phyloP scores from a whole-genome alignment of 345 rosid species.

The Abelmoschus esculentus region DNA sequence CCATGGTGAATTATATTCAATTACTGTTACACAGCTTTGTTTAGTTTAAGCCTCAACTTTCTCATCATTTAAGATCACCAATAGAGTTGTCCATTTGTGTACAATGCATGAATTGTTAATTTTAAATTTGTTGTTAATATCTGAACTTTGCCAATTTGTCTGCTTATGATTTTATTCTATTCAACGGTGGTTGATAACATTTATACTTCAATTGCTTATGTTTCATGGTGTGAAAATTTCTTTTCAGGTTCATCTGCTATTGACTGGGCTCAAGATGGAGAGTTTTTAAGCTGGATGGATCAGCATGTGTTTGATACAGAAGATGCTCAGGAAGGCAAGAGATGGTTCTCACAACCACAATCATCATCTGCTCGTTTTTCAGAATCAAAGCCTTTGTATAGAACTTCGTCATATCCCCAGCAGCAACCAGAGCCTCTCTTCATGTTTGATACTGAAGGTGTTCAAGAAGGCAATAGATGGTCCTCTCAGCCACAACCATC shows the following conservation, averaged over 20 bases:
- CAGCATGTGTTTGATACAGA: constrained; percentile 51
- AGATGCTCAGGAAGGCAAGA: constrained; percentile 54
- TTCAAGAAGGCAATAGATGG: constrained; percentile 72
- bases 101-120: not conserved
- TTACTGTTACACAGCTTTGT: not conserved
- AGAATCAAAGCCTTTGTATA: constrained; percentile 60
- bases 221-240: not conserved
- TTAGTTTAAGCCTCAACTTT: not conserved
- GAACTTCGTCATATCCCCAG: constrained; percentile 85
- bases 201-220: not conserved
- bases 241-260: constrained; percentile 80
- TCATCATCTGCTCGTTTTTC: constrained; percentile 29
- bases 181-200: not conserved
- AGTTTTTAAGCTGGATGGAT: constrained; percentile 62
- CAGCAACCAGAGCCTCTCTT: constrained; percentile 51
- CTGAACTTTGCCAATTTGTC: not conserved
- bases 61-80: not conserved
- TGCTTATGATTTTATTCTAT: not conserved
- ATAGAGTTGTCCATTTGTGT: not conserved
- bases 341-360: constrained; percentile 81
- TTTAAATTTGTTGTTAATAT: not conserved
- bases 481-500: constrained; percentile 63
- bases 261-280: constrained; percentile 87
- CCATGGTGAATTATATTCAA: not conserved
- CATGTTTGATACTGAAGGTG: constrained; percentile 43